These are phyloP conservation scores for Phlegmacium glaucopus DNA, from an alignment of 768 basidiomycete species.

Conservation along the genomic window DNA sequence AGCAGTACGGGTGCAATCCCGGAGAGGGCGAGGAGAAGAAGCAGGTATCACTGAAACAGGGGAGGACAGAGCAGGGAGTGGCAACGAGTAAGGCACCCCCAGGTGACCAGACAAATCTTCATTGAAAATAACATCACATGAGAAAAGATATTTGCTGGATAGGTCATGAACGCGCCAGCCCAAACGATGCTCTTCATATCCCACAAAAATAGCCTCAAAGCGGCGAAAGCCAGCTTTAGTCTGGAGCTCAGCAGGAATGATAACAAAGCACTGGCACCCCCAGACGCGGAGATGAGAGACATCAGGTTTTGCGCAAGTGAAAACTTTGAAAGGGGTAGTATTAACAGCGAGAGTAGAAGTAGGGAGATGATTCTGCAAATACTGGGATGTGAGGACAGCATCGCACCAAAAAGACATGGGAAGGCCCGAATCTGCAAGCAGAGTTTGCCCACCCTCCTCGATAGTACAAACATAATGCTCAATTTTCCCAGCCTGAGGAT, in stretches of 20 bases:
- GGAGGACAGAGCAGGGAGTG: no score
- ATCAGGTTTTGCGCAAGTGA: constrained; percentile 18
- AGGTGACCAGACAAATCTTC: constrained; percentile 14
- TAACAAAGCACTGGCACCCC: constrained; percentile 21
- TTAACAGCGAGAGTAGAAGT: constrained; percentile 14
- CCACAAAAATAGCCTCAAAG: constrained; percentile 22
- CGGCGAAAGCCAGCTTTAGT: constrained; percentile 7
- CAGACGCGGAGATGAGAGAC: constrained; percentile 23
- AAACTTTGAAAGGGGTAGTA: constrained; percentile 14
- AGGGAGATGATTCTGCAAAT: constrained; percentile 17
- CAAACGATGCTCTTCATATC: constrained; percentile 15
- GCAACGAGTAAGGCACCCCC: not conserved
- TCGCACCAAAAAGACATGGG: constrained; percentile 18
- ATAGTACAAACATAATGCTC: constrained; percentile 8
- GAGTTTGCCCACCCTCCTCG: constrained; percentile 4
- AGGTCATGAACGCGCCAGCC: constrained; percentile 19
- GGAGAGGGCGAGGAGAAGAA: not conserved
- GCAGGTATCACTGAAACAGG: no score
- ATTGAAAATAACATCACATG: constrained; percentile 26
- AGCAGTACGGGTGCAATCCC: not conserved
- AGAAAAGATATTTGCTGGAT: constrained; percentile 18
- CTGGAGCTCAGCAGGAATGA: constrained; percentile 14
- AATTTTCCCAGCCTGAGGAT: constrained; percentile 8
- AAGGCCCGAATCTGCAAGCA: constrained; percentile 9
- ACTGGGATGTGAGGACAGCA: constrained; percentile 14